A percentile compares a stretch with the other conserved stretches of the same genome.
These are phyloP conservation scores for Spathaspora gorwiae DNA, from an alignment of 805 yeast species.

Conservation along the genomic window DNA sequence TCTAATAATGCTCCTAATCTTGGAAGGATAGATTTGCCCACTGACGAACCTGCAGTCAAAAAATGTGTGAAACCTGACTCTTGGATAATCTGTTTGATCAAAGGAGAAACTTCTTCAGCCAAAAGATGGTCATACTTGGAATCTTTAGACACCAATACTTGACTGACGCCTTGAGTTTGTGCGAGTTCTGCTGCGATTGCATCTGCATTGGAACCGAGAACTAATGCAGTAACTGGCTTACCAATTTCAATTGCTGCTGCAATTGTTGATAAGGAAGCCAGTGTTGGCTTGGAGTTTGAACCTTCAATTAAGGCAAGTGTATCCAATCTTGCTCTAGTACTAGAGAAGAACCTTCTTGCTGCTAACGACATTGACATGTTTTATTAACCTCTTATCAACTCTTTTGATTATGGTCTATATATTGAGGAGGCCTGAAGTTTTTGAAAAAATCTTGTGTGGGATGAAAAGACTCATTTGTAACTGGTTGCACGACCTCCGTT, in stretches of 20 bases:
- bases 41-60: slow-evolving; percentile 76
- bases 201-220: slow-evolving; percentile 63
- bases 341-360: slow-evolving; percentile 47
- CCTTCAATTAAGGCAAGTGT: slow-evolving; percentile 78
- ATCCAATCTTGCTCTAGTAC: slow-evolving; percentile 18
- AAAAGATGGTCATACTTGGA: slow-evolving; percentile 60
- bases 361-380: slow-evolving; percentile 2
- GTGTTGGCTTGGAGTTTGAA: slow-evolving; percentile 46
- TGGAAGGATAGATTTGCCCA: slow-evolving; percentile 84
- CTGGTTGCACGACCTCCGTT: slow-evolving; percentile 3
- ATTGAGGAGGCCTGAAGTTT: too few species aligned
- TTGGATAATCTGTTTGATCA: slow-evolving; percentile 44
- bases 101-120: slow-evolving; percentile 80
- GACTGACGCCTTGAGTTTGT: slow-evolving; percentile 49
- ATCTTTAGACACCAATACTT: slow-evolving; percentile 56
- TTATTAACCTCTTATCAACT: not conserved
- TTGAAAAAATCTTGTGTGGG: too few species aligned
- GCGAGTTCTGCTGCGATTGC: slow-evolving; percentile 42
- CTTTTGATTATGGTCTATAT: too few species aligned
- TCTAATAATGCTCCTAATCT: slow-evolving; percentile 82
- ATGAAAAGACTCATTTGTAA: not conserved
- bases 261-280: slow-evolving; percentile 62
- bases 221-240: slow-evolving; percentile 73
- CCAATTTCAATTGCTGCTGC: slow-evolving; percentile 76
- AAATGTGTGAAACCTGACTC: slow-evolving; percentile 58